Evolutionary conservation across 345 rosid genomes (phyloP).

Genomic region (Excoecaria agallocha): DNA sequence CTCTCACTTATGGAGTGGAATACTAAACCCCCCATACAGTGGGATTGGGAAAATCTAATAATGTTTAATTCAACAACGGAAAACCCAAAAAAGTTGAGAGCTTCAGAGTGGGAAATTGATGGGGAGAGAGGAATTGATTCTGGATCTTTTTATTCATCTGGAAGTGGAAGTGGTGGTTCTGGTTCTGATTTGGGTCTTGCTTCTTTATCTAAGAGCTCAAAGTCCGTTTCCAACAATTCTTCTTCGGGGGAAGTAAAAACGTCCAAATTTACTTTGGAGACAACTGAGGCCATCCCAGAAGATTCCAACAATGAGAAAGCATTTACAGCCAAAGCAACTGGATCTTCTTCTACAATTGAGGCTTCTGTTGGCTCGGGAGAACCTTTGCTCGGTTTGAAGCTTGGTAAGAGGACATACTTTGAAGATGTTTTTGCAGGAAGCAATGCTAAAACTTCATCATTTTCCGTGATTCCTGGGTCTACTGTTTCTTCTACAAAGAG

Average conservation of each 20-base stretch:
- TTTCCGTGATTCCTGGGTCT: conserved; percentile 36
- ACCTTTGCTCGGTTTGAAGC: conserved; percentile 73
- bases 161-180: conserved; percentile 52
- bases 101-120: conserved; percentile 59
- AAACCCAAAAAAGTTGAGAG: conserved; percentile 45
- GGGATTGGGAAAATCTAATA: conserved; percentile 81
- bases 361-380: conserved; percentile 69
- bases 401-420: conserved; percentile 69
- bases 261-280: conserved; percentile 41
- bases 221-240: conserved; percentile 67
- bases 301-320: conserved; percentile 40
- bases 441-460: conserved; percentile 43
- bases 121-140: conserved; percentile 60
- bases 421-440: conserved; percentile 55
- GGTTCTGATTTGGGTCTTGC: conserved; percentile 62
- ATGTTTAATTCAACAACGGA: conserved; percentile 56
- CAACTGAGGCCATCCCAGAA: conserved; percentile 42
- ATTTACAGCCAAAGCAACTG: conserved; percentile 20
- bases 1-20: conserved; percentile 77
- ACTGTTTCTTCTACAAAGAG: conserved; percentile 56
- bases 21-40: conserved; percentile 54
- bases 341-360: conserved; percentile 48
- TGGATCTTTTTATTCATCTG: conserved; percentile 56
- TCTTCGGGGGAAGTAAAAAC: conserved; percentile 51
- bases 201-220: conserved; percentile 65